Evolutionary conservation across 768 basidiomycete genomes (phyloP).

Genomic region (Lepiota venenata): DNA sequence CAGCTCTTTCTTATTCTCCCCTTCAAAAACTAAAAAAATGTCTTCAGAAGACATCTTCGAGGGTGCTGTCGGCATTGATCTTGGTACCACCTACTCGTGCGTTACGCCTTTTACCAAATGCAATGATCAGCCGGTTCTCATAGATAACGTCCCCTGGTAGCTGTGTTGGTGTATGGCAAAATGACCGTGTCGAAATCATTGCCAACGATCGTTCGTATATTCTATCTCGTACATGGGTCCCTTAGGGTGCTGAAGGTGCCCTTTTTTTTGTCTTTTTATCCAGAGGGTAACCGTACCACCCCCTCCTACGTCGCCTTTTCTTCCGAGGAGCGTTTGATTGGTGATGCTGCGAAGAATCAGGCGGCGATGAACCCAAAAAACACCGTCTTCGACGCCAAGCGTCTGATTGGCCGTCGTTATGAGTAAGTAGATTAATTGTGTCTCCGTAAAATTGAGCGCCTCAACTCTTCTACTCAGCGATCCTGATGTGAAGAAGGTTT

Average conservation of each 20-base stretch:
- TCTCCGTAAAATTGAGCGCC: background rate
- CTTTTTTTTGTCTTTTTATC: conserved; percentile 10
- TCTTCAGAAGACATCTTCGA: conserved; percentile 83
- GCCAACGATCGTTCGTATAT: conserved; percentile 83
- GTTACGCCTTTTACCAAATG: conserved; percentile 22
- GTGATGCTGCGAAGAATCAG: conserved; percentile 98
- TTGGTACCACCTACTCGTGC: conserved; percentile 96
- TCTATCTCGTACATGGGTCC: background rate
- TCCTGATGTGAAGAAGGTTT: conserved; percentile 89
- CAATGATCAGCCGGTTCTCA: conserved; percentile 10
- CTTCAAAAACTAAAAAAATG: conserved; percentile 52
- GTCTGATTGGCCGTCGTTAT: conserved; percentile 95
- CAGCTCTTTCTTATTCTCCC: conserved; percentile 26
- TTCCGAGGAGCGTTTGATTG: conserved; percentile 92
- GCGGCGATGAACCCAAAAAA: conserved; percentile 99
- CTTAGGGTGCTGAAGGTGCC: background rate
- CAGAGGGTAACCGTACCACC: conserved; percentile 98
- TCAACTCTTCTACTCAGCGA: conserved; percentile 45
- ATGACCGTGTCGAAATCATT: conserved; percentile 99
- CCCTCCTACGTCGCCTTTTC: conserved; percentile 99
- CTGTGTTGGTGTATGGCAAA: conserved; percentile 99
- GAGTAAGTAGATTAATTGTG: conserved; percentile 53
- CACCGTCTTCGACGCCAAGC: conserved; percentile 99
- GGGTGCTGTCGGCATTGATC: conserved; percentile 96
- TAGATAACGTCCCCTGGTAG: conserved; percentile 34